These are phyloP conservation scores for Lentinus polychrous DNA, from an alignment of 1,284 basidiomycete species.

Conservation along the genomic window DNA sequence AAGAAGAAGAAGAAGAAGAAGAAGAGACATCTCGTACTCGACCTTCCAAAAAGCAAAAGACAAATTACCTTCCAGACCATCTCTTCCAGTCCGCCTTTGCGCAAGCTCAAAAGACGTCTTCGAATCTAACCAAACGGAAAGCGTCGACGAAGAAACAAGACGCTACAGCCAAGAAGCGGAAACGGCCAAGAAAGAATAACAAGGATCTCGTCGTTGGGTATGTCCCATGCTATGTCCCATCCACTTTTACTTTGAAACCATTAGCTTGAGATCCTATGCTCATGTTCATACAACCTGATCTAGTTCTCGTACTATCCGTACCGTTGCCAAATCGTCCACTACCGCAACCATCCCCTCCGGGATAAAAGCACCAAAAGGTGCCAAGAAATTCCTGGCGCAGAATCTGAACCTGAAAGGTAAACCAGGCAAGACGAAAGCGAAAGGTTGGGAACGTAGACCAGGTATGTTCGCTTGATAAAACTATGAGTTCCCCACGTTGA, in stretches of 20 bases:
- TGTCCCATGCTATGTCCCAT: too few species aligned
- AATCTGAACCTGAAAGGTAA: conserved; percentile 24
- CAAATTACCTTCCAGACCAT: conserved; percentile 30
- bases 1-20: conserved; percentile 47
- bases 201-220: conserved; percentile 29
- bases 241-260: background rate
- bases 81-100: conserved; percentile 28
- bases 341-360: conserved; percentile 13
- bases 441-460: conserved; percentile 29
- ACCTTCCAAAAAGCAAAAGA: conserved; percentile 6
- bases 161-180: conserved; percentile 18
- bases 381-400: conserved; percentile 22
- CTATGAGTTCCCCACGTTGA: background rate
- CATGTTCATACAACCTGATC: background rate
- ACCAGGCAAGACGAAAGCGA: conserved; percentile 13
- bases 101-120: conserved; percentile 10
- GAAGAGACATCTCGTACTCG: conserved; percentile 3
- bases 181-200: conserved; percentile 14
- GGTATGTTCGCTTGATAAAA: conserved; percentile 17
- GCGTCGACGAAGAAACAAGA: conserved; percentile 6
- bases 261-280: too few species aligned
- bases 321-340: conserved; percentile 16
- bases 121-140: conserved; percentile 9
- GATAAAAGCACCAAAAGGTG: conserved; percentile 16
- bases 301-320: conserved; percentile 27